Evolutionary conservation across 2,329 filamentous ascomycete genomes (phyloP).

Genomic region (Penicillium sp.): DNA sequence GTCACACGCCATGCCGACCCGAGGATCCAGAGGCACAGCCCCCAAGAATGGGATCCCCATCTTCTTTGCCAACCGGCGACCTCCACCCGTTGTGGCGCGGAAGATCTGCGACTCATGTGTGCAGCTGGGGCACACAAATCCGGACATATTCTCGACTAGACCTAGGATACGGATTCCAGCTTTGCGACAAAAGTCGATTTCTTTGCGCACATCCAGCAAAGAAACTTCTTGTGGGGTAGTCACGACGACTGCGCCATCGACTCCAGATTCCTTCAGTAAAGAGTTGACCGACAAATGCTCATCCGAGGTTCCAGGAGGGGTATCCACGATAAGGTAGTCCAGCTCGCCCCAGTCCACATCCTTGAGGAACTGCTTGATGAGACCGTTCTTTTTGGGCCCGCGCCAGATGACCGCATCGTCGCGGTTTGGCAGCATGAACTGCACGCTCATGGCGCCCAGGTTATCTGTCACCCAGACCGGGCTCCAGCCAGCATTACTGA

Average conservation of each 20-base stretch:
- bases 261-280: conserved; percentile 84
- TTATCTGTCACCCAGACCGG: conserved; percentile 96
- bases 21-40: conserved; percentile 83
- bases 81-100: conserved; percentile 85
- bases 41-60: conserved; percentile 87
- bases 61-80: conserved; percentile 75
- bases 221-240: conserved; percentile 95
- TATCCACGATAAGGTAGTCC: conserved; percentile 92
- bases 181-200: conserved; percentile 96
- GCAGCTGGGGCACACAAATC: conserved; percentile 94
- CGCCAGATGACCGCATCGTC: conserved; percentile 98
- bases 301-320: conserved; percentile 90
- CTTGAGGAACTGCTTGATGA: conserved; percentile 97
- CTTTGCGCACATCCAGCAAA: conserved; percentile 89
- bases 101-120: conserved; percentile 81
- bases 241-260: conserved; percentile 89
- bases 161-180: conserved; percentile 86
- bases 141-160: conserved; percentile 96
- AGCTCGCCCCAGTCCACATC: conserved; percentile 97
- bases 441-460: conserved; percentile 92
- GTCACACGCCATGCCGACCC: conserved; percentile 95
- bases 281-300: conserved; percentile 94
- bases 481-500: conserved; percentile 85
- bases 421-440: conserved; percentile 93
- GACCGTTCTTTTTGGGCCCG: conserved; percentile 95